Evolutionary conservation across 148 eudicot genomes (phyloP).

Genomic region (Rhododendron ovatum): DNA sequence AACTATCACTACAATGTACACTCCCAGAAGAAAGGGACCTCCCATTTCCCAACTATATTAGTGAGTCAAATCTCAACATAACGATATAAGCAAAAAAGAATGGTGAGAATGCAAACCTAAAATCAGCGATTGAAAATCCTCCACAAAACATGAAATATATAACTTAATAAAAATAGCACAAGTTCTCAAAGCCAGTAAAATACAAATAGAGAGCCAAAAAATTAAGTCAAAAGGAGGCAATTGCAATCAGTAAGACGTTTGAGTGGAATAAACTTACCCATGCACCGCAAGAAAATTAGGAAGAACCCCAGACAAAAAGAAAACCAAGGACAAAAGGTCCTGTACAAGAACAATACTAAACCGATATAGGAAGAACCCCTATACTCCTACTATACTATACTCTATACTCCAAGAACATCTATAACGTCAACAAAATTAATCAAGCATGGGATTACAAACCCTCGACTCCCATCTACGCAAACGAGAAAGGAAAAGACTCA

Average conservation of each 20-base stretch:
- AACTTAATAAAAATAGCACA: background rate
- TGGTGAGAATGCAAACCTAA: background rate
- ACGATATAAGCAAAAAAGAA: background rate
- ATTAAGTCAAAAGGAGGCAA: background rate
- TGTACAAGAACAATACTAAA: background rate
- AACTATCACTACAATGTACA: background rate
- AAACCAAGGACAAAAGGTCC: background rate
- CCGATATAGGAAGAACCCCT: background rate
- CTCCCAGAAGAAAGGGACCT: background rate
- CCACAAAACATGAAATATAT: background rate
- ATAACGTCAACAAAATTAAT: background rate
- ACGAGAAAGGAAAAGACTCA: background rate
- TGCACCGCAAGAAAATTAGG: background rate
- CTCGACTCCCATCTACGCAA: background rate
- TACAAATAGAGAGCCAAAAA: background rate
- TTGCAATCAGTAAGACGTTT: background rate
- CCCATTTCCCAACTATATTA: background rate
- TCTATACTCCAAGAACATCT: too few relatives aligned
- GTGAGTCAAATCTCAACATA: background rate
- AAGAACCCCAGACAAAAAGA: background rate
- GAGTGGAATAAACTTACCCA: background rate
- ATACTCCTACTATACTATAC: too few relatives aligned
- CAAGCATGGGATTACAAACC: background rate
- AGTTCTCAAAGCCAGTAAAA: background rate
- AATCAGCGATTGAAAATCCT: background rate